Evolutionary conservation across 208 protist genomes (phyloP).

Genomic region (Tritrichomonas musculus): DNA sequence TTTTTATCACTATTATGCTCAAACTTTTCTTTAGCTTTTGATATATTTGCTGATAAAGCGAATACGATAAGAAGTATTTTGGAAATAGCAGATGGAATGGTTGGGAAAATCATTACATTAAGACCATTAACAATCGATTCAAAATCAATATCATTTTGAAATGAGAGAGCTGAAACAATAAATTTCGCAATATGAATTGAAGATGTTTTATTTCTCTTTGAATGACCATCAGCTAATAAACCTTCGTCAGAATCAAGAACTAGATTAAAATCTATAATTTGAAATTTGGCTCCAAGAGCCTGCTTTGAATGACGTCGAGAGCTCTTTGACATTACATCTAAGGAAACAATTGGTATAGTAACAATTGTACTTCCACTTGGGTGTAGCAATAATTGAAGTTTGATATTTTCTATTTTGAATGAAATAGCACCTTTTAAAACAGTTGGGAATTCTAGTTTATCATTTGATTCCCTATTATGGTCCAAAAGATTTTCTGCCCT

Average conservation of each 20-base stretch:
- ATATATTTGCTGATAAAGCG: not conserved
- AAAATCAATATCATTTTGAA: not conserved
- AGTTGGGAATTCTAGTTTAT: not conserved
- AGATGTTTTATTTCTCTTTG: not conserved
- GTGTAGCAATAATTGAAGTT: not conserved
- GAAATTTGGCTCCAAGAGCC: not conserved
- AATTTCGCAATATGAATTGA: not conserved
- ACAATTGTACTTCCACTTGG: not conserved
- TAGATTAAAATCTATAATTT: not conserved
- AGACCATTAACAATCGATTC: not conserved
- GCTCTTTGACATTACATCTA: not conserved
- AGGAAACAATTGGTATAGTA: not conserved
- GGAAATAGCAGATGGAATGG: not conserved
- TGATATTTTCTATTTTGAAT: not conserved
- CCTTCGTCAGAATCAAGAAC: not conserved
- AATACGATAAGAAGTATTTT: not conserved
- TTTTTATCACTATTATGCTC: too few relatives aligned
- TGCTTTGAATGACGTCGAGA: not conserved
- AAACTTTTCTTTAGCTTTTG: too few relatives aligned
- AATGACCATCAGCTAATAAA: not conserved
- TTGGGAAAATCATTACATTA: not conserved
- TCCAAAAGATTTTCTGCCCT: not conserved
- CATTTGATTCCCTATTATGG: not conserved
- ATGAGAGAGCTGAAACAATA: not conserved
- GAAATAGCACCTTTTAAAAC: not conserved